Conservation (phyloP, 176 grass and related monocot genomes). For the Poa annua region DNA sequence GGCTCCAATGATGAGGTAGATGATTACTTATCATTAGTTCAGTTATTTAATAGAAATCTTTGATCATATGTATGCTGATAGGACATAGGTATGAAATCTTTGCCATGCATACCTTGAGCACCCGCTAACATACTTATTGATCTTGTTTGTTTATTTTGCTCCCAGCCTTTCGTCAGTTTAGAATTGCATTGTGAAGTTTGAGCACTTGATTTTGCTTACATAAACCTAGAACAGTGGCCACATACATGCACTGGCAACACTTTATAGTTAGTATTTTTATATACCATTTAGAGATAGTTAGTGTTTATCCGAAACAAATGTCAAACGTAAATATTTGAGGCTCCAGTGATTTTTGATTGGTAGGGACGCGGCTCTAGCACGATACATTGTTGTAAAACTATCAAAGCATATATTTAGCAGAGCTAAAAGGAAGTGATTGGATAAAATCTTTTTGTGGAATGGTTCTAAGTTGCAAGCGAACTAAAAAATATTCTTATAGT, state of each 20-base stretch:
- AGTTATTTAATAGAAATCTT: not conserved
- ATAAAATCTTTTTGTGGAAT: not conserved
- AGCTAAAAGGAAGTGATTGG: not conserved
- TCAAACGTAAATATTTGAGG: not conserved
- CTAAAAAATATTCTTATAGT: not conserved
- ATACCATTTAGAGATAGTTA: not conserved
- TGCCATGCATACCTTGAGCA: not conserved
- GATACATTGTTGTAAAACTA: not conserved
- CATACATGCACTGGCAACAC: not conserved
- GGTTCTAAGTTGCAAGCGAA: not conserved
- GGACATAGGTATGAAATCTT: not conserved
- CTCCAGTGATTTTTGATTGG: not conserved
- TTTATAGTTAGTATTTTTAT: not conserved
- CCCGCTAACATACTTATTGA: not conserved
- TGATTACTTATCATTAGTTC: not conserved
- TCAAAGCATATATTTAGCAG: not conserved
- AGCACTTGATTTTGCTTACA: not conserved
- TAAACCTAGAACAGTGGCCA: not conserved
- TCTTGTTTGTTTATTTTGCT: not conserved
- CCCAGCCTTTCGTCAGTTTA: not conserved
- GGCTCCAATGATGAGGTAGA: conserved; percentile 47
- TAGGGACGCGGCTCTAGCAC: not conserved
- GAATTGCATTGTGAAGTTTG: not conserved
- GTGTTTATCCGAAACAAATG: not conserved
- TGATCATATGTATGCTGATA: not conserved